Evolutionary conservation across 305 asterid species (phyloP), one percentile per base, ranked within the genome.

Genomic region (Fraxinus paxiana): DNA sequence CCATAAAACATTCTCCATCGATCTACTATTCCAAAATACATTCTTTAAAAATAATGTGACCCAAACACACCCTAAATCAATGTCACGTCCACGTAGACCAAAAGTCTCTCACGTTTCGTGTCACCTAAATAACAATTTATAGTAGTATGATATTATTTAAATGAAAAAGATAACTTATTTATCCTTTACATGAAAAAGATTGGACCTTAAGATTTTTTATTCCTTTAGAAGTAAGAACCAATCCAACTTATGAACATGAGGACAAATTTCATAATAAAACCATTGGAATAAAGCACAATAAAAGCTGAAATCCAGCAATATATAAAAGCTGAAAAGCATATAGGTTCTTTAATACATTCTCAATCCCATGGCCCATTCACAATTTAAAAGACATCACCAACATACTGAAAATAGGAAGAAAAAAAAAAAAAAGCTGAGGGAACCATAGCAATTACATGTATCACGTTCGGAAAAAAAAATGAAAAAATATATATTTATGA

Each of bases 401-500:
- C 74, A 69, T 69, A 5, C 13, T 69, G 41, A 10, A 30, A 69
- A 67, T 26, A 30, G 74, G 74, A 8, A 18, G 1, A 2, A 46
- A 13, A 46, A 51, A 51, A 59, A 20, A 22, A 69, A 1, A 30
- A 3, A 1, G 22, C 15, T 15, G 41, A 28, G 34, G 10, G 4
- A 69, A 69, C 41, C 74, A 30, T 13, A 15, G 22, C 37, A 30
- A 13, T 69, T 30, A 22, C 71, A 65, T 3, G 18, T 26, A 34
- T 67, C 35, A 5, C 30, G 37, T 67, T 28, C 38, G 0, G 34
- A 18, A 1, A 13, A 61, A 63, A 30, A 69, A 69, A 30, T 69
- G 74, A 69, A 69, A 69, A 69, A 69, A 69, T 69, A 69, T 69
- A 69, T 69, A 69, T 69, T 13, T 30, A 30, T 69, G 74, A 18